phyloP scores from a whole-genome alignment of 129 eudicot species.

The Pittosporum tobira region DNA sequence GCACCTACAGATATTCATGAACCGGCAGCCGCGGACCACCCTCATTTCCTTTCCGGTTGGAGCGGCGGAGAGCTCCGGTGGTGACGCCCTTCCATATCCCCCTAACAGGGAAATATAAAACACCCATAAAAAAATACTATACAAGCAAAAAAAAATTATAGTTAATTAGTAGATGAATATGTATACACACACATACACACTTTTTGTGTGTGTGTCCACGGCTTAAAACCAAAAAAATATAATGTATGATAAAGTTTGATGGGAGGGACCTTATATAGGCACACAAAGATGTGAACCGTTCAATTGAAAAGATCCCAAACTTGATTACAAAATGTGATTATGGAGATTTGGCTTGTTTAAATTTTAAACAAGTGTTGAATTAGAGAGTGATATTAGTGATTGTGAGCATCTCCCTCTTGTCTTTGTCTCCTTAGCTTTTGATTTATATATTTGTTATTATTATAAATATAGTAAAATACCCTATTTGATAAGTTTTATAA shows the following conservation, averaged over 20 bases:
- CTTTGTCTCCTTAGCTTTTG: too few species aligned
- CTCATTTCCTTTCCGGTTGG: constrained; percentile 22
- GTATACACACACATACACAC: neutral
- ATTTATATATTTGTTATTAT: too few species aligned
- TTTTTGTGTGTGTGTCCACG: too few species aligned
- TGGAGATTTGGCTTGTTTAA: constrained; percentile 12
- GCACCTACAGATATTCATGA: constrained; percentile 29
- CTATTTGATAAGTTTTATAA: too few species aligned
- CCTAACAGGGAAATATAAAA: too few species aligned
- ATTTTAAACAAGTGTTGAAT: neutral
- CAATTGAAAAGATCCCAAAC: constrained; percentile 8
- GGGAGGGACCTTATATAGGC: constrained; percentile 25
- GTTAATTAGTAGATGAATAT: neutral
- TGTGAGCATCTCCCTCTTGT: too few species aligned
- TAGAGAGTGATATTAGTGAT: too few species aligned
- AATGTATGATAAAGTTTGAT: constrained; percentile 9
- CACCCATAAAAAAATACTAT: too few species aligned
- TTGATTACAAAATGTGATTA: constrained; percentile 8
- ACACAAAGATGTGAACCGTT: constrained; percentile 17
- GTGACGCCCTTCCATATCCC: too few species aligned
- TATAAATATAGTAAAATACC: too few species aligned
- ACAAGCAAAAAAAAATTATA: neutral
- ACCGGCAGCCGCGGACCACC: constrained; percentile 16
- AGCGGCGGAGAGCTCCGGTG: constrained; percentile 31
- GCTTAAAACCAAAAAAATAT: too few species aligned